Conservation (phyloP, 129 eudicot genomes). For the Flaveria bidentis region DNA sequence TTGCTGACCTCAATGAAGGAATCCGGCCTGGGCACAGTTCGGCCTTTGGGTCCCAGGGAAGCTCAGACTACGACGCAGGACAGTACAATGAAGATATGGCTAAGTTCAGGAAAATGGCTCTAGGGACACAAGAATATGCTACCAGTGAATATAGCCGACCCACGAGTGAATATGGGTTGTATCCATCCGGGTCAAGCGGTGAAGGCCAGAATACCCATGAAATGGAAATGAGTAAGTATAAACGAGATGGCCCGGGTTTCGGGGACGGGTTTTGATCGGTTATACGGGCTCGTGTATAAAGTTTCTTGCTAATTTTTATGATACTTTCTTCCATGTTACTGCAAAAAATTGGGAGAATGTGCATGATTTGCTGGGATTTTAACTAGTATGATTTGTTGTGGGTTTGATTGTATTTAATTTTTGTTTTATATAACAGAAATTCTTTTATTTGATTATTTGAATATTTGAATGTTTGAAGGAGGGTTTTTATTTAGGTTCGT, state of each 20-base stretch:
- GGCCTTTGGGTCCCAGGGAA: conserved; percentile 65
- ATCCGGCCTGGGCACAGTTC: conserved; percentile 72
- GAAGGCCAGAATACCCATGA: conserved; percentile 85
- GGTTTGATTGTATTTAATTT: conserved; percentile 40
- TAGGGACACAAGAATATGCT: conserved; percentile 69
- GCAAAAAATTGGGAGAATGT: conserved; percentile 31
- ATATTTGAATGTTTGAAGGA: conserved; percentile 12
- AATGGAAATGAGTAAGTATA: conserved; percentile 74
- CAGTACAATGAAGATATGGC: conserved; percentile 89
- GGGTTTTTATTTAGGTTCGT: neutral
- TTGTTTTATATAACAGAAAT: conserved; percentile 29
- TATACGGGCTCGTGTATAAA: conserved; percentile 21
- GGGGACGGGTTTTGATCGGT: conserved; percentile 41
- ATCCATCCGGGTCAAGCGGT: conserved; percentile 86
- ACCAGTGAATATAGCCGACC: conserved; percentile 85
- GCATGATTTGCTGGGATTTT: conserved; percentile 22
- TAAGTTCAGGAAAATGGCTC: conserved; percentile 79
- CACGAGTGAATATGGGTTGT: conserved; percentile 83
- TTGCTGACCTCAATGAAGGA: conserved; percentile 88
- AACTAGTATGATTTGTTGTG: conserved; percentile 32
- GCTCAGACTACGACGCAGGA: conserved; percentile 82
- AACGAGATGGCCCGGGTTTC: conserved; percentile 57
- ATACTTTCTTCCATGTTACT: conserved; percentile 27
- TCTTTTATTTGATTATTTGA: conserved; percentile 20
- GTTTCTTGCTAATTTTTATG: conserved; percentile 35